Evolutionary conservation across 495 filamentous ascomycete genomes (phyloP).

Genomic region (Bathelium albidoporum): DNA sequence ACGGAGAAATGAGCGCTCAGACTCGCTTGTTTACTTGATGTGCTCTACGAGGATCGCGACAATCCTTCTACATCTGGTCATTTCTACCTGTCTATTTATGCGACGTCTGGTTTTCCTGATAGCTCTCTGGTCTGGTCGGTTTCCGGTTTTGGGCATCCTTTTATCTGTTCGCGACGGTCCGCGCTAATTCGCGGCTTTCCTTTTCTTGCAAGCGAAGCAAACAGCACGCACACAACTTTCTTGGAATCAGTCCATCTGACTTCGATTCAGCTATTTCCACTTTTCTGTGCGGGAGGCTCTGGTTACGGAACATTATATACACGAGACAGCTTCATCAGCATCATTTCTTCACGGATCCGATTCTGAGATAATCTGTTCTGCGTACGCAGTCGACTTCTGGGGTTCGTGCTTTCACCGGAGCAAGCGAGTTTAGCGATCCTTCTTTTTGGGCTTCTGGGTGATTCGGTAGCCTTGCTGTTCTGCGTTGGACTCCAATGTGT

Average conservation of each 20-base stretch:
- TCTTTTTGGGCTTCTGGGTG: conserved; percentile 21
- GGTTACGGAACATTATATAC: background rate
- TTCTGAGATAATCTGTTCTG: background rate
- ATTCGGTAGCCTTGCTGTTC: conserved; percentile 10
- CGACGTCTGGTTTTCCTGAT: background rate
- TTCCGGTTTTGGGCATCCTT: background rate
- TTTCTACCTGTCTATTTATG: no score
- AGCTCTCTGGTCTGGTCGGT: background rate
- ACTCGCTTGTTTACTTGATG: no score
- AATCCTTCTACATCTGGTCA: no score
- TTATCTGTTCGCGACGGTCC: background rate
- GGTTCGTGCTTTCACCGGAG: conserved; percentile 25
- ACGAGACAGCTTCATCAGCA: conserved; percentile 5
- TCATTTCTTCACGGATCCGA: conserved; percentile 11
- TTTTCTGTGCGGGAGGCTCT: background rate
- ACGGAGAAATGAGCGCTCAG: no score
- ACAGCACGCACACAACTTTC: background rate
- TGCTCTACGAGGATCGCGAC: no score
- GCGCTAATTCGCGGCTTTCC: background rate
- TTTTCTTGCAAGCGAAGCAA: background rate
- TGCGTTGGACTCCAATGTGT: background rate
- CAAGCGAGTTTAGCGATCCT: conserved; percentile 33
- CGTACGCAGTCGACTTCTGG: background rate
- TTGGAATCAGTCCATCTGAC: background rate
- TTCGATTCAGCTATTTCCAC: background rate